Percentiles rank a stretch among this genome's conserved stretches.
These are phyloP conservation scores for Karstenula rhodostoma DNA, from an alignment of 2,329 filamentous ascomycete species.

Conservation along the genomic window DNA sequence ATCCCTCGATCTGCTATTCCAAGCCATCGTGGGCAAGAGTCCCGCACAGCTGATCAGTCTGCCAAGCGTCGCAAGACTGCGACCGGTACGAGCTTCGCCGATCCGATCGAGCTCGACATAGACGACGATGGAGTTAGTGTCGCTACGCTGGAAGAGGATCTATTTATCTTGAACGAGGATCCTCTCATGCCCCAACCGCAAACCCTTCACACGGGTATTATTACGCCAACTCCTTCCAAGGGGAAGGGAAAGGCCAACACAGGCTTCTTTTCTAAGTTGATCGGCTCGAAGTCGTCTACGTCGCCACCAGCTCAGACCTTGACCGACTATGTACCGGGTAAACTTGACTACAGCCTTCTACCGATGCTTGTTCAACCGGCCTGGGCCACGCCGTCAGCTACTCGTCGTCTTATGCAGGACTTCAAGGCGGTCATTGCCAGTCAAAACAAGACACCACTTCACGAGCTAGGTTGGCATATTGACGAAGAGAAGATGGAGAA, in stretches of 20 bases:
- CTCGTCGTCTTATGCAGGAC: slow-evolving; percentile 69
- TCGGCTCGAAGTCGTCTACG: slow-evolving; percentile 28
- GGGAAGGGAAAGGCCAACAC: slow-evolving; percentile 40
- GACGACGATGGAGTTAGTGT: slow-evolving; percentile 57
- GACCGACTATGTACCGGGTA: slow-evolving; percentile 73
- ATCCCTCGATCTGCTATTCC: slow-evolving; percentile 63
- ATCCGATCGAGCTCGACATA: slow-evolving; percentile 50
- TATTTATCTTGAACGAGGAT: slow-evolving; percentile 49
- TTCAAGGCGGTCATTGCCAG: slow-evolving; percentile 69
- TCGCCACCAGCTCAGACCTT: slow-evolving; percentile 32
- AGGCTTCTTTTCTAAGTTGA: slow-evolving; percentile 34
- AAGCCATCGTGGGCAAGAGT: slow-evolving; percentile 52
- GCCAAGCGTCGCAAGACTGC: slow-evolving; percentile 39
- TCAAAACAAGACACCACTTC: slow-evolving; percentile 67
- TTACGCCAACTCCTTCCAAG: slow-evolving; percentile 36
- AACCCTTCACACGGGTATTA: slow-evolving; percentile 22
- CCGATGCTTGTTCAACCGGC: slow-evolving; percentile 70
- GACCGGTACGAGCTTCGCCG: slow-evolving; percentile 36
- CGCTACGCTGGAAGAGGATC: slow-evolving; percentile 60
- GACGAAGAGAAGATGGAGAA: slow-evolving; percentile 72
- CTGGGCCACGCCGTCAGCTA: slow-evolving; percentile 70
- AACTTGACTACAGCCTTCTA: slow-evolving; percentile 68
- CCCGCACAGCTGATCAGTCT: slow-evolving; percentile 19
- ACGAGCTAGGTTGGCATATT: slow-evolving; percentile 85
- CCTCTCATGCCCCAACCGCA: slow-evolving; percentile 17